phyloP scores from a whole-genome alignment of 768 basidiomycete genomes.

The Pleurotus tuoliensis region DNA sequence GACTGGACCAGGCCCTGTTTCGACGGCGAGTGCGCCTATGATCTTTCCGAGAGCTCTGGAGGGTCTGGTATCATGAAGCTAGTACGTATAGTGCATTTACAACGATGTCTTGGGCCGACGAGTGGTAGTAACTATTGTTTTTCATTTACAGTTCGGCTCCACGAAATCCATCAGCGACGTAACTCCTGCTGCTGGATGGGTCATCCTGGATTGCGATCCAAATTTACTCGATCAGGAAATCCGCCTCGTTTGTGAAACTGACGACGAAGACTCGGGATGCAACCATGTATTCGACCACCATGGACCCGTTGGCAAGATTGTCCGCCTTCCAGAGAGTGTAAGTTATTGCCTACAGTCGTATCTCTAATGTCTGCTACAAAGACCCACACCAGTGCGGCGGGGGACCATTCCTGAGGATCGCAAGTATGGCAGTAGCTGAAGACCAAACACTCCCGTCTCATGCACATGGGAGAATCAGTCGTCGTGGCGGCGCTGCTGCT shows the following conservation, averaged over 20 bases:
- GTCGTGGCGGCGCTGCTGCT: conserved; percentile 18
- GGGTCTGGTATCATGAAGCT: background rate
- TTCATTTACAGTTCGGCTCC: background rate
- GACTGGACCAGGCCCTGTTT: conserved; percentile 23
- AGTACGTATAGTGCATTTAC: background rate
- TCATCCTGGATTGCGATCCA: background rate
- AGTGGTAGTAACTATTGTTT: background rate
- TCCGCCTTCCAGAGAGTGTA: conserved; percentile 49
- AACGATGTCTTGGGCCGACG: background rate
- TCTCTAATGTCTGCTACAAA: background rate
- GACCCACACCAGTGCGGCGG: conserved; percentile 1
- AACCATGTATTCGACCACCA: conserved; percentile 31
- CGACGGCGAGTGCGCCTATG: conserved; percentile 18
- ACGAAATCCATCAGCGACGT: background rate
- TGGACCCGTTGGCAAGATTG: conserved; percentile 43
- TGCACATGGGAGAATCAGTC: conserved; percentile 17
- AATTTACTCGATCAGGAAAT: background rate
- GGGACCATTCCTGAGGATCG: conserved; percentile 23
- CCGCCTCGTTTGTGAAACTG: background rate
- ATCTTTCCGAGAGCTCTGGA: conserved; percentile 4
- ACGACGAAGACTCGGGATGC: conserved; percentile 23
- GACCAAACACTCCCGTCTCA: conserved; percentile 30
- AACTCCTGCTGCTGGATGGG: background rate
- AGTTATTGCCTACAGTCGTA: conserved; percentile 11
- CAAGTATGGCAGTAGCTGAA: conserved; percentile 26